Conservation (phyloP, 2,329 filamentous ascomycete genomes). For the Neophaeococcomyces aloes region DNA sequence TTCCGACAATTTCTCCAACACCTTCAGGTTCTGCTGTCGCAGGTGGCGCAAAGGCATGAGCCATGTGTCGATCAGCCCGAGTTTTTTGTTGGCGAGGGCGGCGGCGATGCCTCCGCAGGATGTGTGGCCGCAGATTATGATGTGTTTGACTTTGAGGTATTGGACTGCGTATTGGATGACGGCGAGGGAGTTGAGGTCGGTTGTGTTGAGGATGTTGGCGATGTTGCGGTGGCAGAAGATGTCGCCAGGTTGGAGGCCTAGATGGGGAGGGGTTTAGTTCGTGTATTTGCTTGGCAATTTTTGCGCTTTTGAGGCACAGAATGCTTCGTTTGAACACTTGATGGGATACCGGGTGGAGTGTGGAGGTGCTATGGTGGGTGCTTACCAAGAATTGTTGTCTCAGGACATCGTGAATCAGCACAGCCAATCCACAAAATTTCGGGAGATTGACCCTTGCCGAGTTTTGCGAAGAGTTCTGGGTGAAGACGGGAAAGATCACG, state of each 20-base stretch:
- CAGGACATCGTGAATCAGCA: conserved; percentile 73
- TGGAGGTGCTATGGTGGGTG: no score
- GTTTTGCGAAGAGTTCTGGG: conserved; percentile 58
- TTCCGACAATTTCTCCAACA: conserved; percentile 38
- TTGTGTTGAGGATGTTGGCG: conserved; percentile 66
- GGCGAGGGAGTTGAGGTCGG: conserved; percentile 62
- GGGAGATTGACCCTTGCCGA: conserved; percentile 55
- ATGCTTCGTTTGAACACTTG: no score
- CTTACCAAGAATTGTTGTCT: conserved; percentile 58
- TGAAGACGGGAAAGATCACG: conserved; percentile 29
- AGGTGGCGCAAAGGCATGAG: conserved; percentile 46
- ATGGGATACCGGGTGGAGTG: no score
- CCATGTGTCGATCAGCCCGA: conserved; percentile 54
- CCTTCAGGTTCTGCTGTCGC: conserved; percentile 42
- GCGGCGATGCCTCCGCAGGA: conserved; percentile 50
- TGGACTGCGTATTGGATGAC: conserved; percentile 72
- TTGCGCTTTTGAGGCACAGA: no score
- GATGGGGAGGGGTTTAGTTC: no score
- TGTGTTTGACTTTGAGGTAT: conserved; percentile 56
- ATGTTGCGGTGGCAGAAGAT: conserved; percentile 88
- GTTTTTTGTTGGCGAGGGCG: conserved; percentile 44
- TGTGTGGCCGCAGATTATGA: conserved; percentile 53
- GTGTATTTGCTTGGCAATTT: no score
- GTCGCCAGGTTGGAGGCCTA: conserved; percentile 59
- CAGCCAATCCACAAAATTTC: conserved; percentile 71